phyloP scores from a whole-genome alignment of 805 yeast species.

The Lipomyces chichibuensis region DNA sequence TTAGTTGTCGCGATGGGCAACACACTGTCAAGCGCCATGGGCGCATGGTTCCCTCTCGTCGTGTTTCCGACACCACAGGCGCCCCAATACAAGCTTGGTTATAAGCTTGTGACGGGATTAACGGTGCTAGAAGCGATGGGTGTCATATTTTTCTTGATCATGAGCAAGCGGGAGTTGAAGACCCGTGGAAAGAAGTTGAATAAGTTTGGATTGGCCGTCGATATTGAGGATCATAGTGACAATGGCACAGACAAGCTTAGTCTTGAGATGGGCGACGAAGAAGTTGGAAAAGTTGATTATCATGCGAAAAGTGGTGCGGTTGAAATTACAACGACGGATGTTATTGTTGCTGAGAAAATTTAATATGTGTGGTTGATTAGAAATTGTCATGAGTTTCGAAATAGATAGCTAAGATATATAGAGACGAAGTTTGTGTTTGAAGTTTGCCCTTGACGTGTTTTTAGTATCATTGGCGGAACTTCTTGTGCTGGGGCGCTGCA shows the following conservation, averaged over 20 bases:
- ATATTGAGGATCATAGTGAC: constrained; percentile 12
- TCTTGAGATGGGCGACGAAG: neutral
- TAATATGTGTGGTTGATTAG: neutral
- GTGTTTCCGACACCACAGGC: constrained; percentile 46
- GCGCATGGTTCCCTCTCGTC: constrained; percentile 48
- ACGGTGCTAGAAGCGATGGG: neutral
- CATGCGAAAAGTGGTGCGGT: neutral
- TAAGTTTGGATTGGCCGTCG: constrained; percentile 14
- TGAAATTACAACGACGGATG: neutral
- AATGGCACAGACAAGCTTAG: neutral
- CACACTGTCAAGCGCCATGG: constrained; percentile 42
- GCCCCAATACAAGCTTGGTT: constrained; percentile 40
- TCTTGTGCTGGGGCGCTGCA: no score
- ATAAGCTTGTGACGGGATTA: constrained; percentile 27
- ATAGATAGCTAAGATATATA: neutral
- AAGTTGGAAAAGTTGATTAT: neutral
- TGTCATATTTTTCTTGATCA: constrained; percentile 16
- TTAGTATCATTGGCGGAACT: no score
- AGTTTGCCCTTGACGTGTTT: no score
- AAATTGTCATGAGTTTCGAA: no score
- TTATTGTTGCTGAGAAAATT: neutral
- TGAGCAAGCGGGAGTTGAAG: constrained; percentile 9
- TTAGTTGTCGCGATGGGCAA: constrained; percentile 42
- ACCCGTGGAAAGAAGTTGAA: neutral
- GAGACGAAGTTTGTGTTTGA: no score